Percentiles rank a stretch among this genome's conserved stretches.
Evolutionary conservation across 2,329 filamentous ascomycete genomes (phyloP).

Genomic region (Tolypocladium endophyticum): DNA sequence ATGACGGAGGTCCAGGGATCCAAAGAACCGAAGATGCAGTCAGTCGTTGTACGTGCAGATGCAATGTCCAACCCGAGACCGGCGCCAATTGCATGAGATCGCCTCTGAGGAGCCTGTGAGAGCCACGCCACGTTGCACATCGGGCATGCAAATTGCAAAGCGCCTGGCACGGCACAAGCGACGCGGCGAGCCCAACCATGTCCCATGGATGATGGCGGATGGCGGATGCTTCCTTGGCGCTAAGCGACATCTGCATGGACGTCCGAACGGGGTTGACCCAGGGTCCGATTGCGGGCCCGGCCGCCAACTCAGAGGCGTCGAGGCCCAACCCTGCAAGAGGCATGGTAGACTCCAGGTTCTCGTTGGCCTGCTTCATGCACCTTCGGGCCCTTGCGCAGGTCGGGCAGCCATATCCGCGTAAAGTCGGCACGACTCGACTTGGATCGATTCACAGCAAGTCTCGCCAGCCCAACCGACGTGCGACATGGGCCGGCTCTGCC

Average conservation of each 20-base stretch:
- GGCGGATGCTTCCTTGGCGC: slow-evolving; percentile 7
- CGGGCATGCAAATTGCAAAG: slow-evolving; percentile 15
- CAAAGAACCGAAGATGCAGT: neutral
- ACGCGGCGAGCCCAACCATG: slow-evolving; percentile 2
- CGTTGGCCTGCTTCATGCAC: slow-evolving; percentile 3
- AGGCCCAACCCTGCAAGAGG: slow-evolving; percentile 6
- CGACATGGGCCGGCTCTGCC: slow-evolving; percentile 16
- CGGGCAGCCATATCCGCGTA: slow-evolving; percentile 17
- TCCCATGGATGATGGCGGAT: neutral
- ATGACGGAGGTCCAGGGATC: neutral
- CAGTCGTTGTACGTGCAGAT: neutral
- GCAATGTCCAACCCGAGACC: neutral
- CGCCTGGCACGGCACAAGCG: slow-evolving; percentile 3
- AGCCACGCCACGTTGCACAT: slow-evolving; percentile 25
- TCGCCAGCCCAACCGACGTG: slow-evolving; percentile 16
- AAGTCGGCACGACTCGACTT: slow-evolving; percentile 5
- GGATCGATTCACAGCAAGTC: slow-evolving; percentile 10
- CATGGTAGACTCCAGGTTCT: neutral
- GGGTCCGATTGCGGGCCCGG: neutral
- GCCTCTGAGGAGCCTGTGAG: slow-evolving; percentile 1
- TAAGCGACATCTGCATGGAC: slow-evolving; percentile 5
- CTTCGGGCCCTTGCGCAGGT: slow-evolving; percentile 8
- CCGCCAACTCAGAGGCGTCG: slow-evolving; percentile 5
- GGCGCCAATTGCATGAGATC: neutral
- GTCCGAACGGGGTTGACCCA: slow-evolving; percentile 1